Base-by-base conservation (phyloP, 2,329 filamentous ascomycete species). In the Hymenoscyphus salicellus region DNA sequence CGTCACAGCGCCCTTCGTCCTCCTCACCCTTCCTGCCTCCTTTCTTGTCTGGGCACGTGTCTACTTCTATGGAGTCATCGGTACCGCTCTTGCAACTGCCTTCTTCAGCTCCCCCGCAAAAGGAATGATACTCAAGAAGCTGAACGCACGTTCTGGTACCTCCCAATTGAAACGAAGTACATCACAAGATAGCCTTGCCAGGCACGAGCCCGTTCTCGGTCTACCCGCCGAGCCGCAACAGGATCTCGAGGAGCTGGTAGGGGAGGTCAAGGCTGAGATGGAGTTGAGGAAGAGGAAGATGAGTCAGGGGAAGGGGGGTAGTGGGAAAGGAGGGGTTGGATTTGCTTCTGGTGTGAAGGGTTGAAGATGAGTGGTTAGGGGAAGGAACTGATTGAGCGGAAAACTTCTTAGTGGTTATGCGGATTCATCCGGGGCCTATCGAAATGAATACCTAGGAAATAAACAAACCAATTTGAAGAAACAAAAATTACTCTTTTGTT, bases 61-160 rank as follows among this genome's bases (percentile, higher is more conserved):
- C 41, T 95, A 97, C 79, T 98, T 93, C 79, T 99, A 96, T 78
- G 87, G 86, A 36, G 81, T 95, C 62, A 74, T 93, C 66, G 88
- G 87, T 69, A 90, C 90, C 0, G 78, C 81, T 10, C 75, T 79
- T 0, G 86, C 87, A 20, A 85, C 93, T 63, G 85, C 81, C 7
- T 89, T 97, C 79, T 97, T 98, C 74, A 84, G 88, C 49, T 92
- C 90, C 1, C 92, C 92, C 0, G 90, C 86, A 1, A 96, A 93
- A 76, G 77, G 79, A 4, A 72, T 77, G 20, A 79, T 93, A 0
- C 80, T 81, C 65, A 81, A 83, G 71, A 78, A 79, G 64, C 78
- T 92, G 7, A 89, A 91, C 70, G 78, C 82, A 65, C 83, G 88
- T 32, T 79, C 81, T 5, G 79, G 78, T 14, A 80, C 81, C 3